These are phyloP conservation scores for Russula vinacea DNA, from an alignment of 768 basidiomycete genomes.

Conservation along the genomic window DNA sequence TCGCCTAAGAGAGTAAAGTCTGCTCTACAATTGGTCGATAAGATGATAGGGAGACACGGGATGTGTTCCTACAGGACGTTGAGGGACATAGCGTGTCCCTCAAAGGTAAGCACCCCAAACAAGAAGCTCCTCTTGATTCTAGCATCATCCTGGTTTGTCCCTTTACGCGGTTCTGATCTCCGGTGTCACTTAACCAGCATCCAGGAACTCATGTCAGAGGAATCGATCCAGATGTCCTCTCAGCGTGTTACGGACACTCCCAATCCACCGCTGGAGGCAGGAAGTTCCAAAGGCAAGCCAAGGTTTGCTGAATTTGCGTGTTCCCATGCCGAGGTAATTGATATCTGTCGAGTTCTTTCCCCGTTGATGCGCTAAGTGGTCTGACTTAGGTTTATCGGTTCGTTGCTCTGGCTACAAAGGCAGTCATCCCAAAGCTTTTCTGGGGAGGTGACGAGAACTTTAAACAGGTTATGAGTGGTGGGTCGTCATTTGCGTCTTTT, in stretches of 20 bases:
- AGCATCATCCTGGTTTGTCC: conserved; percentile 57
- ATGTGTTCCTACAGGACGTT: conserved; percentile 70
- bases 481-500: not conserved
- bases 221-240: conserved; percentile 52
- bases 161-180: conserved; percentile 5
- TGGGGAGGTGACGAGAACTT: conserved; percentile 78
- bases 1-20: conserved; percentile 73
- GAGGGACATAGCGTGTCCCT: conserved; percentile 64
- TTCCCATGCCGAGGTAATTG: conserved; percentile 54
- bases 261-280: conserved; percentile 51
- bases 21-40: conserved; percentile 52
- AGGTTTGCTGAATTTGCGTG: conserved; percentile 78
- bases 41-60: conserved; percentile 61
- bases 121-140: conserved; percentile 50
- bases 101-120: conserved; percentile 54
- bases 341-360: not conserved
- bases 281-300: conserved; percentile 51
- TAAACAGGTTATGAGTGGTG: conserved; percentile 55
- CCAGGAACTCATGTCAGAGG: conserved; percentile 77
- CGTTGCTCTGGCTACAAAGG: conserved; percentile 56
- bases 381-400: conserved; percentile 65
- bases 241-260: conserved; percentile 43
- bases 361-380: not conserved
- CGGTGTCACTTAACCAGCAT: not conserved
- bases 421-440: conserved; percentile 68